Percentiles rank a stretch among this genome's conserved stretches.
phyloP scores from a whole-genome alignment of 805 yeast genomes.

The Wickerhamomyces ciferrii region DNA sequence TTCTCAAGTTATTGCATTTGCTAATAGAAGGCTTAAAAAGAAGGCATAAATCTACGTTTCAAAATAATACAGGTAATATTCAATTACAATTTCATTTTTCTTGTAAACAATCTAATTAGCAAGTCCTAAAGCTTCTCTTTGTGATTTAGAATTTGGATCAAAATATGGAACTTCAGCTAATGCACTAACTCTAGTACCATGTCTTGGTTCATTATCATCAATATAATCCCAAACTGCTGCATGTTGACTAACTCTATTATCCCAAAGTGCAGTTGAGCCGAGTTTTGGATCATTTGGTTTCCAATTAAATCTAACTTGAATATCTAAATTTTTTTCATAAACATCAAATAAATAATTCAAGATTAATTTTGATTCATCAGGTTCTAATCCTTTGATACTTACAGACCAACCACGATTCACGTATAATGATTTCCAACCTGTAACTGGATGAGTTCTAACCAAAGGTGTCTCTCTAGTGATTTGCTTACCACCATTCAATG shows the following conservation, averaged over 20 bases:
- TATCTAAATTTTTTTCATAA: constrained; percentile 44
- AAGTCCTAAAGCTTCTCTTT: constrained; percentile 44
- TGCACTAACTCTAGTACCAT: constrained; percentile 40
- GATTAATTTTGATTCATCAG: constrained; percentile 39
- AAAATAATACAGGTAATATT: neutral
- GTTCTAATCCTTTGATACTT: constrained; percentile 44
- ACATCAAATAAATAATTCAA: constrained; percentile 37
- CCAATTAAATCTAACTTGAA: constrained; percentile 51
- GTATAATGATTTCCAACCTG: constrained; percentile 53
- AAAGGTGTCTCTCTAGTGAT: constrained; percentile 50
- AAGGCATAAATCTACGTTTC: neutral
- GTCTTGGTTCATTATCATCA: constrained; percentile 22
- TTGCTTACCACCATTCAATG: constrained; percentile 37
- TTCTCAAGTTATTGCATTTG: constrained; percentile 86
- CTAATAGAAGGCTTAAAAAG: constrained; percentile 52
- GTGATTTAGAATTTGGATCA: constrained; percentile 40
- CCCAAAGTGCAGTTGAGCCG: constrained; percentile 50
- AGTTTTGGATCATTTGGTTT: constrained; percentile 31
- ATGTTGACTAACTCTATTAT: constrained; percentile 41
- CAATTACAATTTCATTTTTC: too few species aligned
- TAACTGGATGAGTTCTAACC: constrained; percentile 54
- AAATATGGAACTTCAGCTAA: constrained; percentile 42
- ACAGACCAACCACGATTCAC: constrained; percentile 43
- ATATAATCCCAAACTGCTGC: constrained; percentile 38
- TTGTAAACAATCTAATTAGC: too few species aligned